These are phyloP conservation scores for Zygnema cylindricum DNA, from an alignment of 139 green algal genomes.

Conservation along the genomic window DNA sequence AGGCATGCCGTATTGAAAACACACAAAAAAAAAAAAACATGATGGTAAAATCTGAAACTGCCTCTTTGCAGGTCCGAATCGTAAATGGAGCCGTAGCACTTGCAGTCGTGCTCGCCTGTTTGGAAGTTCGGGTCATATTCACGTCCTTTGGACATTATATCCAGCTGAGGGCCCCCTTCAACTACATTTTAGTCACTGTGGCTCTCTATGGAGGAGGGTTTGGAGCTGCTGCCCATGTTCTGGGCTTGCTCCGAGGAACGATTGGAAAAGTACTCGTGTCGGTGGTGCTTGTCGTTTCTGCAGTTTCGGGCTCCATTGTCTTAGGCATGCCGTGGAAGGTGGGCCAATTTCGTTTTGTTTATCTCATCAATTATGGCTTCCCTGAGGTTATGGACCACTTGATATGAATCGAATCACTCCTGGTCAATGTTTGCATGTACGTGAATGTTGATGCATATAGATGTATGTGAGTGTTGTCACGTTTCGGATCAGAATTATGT, in stretches of 20 bases:
- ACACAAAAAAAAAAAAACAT: too few relatives aligned
- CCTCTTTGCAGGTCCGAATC: constrained; percentile 17
- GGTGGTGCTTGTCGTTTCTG: constrained; percentile 36
- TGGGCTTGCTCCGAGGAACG: constrained; percentile 46
- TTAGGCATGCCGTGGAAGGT: constrained; percentile 52
- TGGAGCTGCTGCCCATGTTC: constrained; percentile 70
- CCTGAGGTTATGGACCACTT: too few relatives aligned
- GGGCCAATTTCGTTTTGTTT: background rate
- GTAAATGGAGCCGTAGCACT: constrained; percentile 66
- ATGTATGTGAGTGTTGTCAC: too few relatives aligned
- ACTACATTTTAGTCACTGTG: constrained; percentile 83
- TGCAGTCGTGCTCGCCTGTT: constrained; percentile 65
- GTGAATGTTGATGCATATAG: too few relatives aligned
- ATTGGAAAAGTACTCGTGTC: constrained; percentile 1
- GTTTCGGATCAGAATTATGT: too few relatives aligned
- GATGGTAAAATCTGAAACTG: too few relatives aligned
- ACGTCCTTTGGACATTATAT: constrained; percentile 91
- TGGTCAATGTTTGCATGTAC: too few relatives aligned
- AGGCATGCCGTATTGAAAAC: too few relatives aligned
- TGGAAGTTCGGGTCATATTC: constrained; percentile 92
- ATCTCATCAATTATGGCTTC: background rate
- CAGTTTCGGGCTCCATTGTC: constrained; percentile 26
- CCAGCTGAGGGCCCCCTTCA: constrained; percentile 82
- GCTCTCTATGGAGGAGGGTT: constrained; percentile 75
- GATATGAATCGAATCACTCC: too few relatives aligned